Evolutionary conservation across 2,329 filamentous ascomycete genomes (phyloP), one percentile per base, ranked within the genome.

Genomic region (Fusarium pseudograminearum): DNA sequence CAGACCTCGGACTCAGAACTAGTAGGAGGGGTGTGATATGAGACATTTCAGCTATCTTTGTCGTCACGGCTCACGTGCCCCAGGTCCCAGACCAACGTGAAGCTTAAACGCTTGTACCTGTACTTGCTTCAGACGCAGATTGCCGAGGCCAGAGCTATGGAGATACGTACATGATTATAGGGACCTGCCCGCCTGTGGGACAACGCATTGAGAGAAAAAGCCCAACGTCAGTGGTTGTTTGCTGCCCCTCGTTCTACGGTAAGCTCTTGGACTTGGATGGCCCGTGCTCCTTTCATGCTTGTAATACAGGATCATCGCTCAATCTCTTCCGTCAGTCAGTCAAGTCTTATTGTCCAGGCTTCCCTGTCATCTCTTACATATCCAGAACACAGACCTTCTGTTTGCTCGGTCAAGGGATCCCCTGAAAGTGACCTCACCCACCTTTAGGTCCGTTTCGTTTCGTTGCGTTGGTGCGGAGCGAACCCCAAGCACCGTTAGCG

Each of bases 221-320:
- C 56, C 31, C 65, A 73, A 74, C 71, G 71, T 74, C 72, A 74
- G 72, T 70, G 53, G 47, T 64, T 38, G 31, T 22, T 57, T 41
- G 50, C 45, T 65, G 68, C 68, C 68, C 67, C 68, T 70, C 67
- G 22, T 50, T 40, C 12, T 22, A 41, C 47, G 24, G 48, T 41
- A 61, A 73, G 69, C 71, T 73, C 56, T 52, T 52, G 34, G 18
- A 12, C 20, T 30, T 46, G 54, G 40, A 53, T 73, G 71, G 72
- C 53, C 72, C 67, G 70, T 74, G 72, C 72, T 65, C 36, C 53
- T 34, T 34, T 53, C 41, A 62, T 64, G 46, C 47, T 33, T 55
- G 54, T 65, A 56, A 65, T 52, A n/a, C 34, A 52, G 47, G 61
- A 64, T 67, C 52, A 54, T 71, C 55, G 45, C 70, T 48, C 53